Conservation (phyloP, 2,329 filamentous ascomycete genomes). For the Endoconidiophora laricicola region DNA sequence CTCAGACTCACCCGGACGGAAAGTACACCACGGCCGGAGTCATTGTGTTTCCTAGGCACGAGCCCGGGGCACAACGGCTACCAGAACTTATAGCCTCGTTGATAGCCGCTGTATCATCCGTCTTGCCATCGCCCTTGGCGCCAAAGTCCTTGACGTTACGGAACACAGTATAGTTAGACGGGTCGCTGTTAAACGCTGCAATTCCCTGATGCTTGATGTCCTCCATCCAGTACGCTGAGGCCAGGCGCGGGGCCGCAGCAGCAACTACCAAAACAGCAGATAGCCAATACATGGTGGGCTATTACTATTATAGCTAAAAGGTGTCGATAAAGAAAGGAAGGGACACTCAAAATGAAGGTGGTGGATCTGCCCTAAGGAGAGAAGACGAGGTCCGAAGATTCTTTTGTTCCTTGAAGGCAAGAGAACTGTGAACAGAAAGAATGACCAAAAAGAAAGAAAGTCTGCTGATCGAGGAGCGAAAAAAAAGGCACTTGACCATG, state of each 20-base stretch:
- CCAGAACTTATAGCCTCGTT: slow-evolving; percentile 23
- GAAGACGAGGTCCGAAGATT: too few relatives aligned
- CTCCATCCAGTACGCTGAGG: slow-evolving; percentile 26
- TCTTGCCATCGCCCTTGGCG: slow-evolving; percentile 22
- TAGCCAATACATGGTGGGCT: slow-evolving; percentile 1
- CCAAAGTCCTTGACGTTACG: slow-evolving; percentile 32
- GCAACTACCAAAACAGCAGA: neutral
- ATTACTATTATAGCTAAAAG: neutral
- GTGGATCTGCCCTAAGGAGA: too few relatives aligned
- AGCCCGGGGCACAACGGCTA: slow-evolving; percentile 24
- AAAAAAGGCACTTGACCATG: too few relatives aligned
- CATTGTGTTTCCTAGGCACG: slow-evolving; percentile 18
- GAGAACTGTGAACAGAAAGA: too few relatives aligned
- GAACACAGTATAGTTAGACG: slow-evolving; percentile 26
- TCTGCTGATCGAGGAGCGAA: too few relatives aligned
- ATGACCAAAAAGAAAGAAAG: too few relatives aligned
- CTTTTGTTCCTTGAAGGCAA: too few relatives aligned
- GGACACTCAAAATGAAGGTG: neutral
- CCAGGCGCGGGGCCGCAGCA: neutral
- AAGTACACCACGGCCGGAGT: slow-evolving; percentile 24
- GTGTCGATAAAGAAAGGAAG: neutral
- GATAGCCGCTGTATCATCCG: slow-evolving; percentile 23
- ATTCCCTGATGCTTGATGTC: slow-evolving; percentile 29
- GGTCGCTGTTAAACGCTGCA: slow-evolving; percentile 28
- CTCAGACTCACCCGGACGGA: slow-evolving; percentile 19